Evolutionary conservation across 2,329 filamentous ascomycete genomes (phyloP), one percentile per base, ranked within the genome.

Genomic region (Bipolaris sorokiniana): DNA sequence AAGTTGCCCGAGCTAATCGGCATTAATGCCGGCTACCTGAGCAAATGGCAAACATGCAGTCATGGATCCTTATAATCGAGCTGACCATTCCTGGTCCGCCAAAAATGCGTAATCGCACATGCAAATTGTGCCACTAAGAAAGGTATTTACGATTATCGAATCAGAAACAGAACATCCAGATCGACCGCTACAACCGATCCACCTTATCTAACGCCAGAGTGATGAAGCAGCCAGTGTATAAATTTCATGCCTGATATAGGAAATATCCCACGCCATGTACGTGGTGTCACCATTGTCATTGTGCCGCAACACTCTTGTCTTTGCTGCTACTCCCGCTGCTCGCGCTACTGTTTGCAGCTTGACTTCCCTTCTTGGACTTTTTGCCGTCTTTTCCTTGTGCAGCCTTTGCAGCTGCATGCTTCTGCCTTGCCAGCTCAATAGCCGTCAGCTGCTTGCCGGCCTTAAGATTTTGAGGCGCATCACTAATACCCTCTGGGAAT

Each of bases 381-480:
- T 72, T 68, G 50, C 69, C 69, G 15, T 66, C 65, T 37, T 71
- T 75, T 20, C 64, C 68, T 41, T 70, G 70, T n/a, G 64, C 70
- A 26, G 73, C 69, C 65, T 80, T 81, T 26, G 76, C 72, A 13
- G 80, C 81, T 9, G 81, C 83, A 70, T 84, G 84, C 51, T 82
- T 79, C 61, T 85, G 84, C 54, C 86, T 77, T 7, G 86, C 86
- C 57, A 86, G 70, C 64, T 88, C 82, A 55, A 88, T 79, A 18
- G 74, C 72, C 26, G 67, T 71, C 33, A 72, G 52, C 37, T 77
- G 74, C 51, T 61, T 71, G 41, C 68, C 69, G 6, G 60, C 47
- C 53, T 65, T 68, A 16, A 66, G 63, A 23, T 51, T 65, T 34
- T 48, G 54, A 6, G 54, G 50, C 18, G 50, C 51, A n/a, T 71